Conservation (phyloP, 345 rosid species). For the Eucalyptus marginata region DNA sequence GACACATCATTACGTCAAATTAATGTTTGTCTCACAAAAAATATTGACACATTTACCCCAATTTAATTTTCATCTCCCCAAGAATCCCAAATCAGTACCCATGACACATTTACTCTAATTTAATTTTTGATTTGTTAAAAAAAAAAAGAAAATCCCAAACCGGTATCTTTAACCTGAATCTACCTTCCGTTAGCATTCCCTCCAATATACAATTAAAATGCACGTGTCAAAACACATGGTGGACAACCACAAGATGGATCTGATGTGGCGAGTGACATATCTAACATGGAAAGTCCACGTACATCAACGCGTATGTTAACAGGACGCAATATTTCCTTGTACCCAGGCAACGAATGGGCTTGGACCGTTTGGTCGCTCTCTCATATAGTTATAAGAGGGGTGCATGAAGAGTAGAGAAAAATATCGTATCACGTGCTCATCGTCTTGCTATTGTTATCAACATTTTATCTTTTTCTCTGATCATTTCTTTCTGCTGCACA, state of each 20-base stretch:
- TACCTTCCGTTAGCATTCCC: not conserved
- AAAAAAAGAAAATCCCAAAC: not conserved
- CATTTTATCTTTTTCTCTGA: not conserved
- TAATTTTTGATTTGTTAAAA: not conserved
- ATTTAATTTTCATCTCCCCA: not conserved
- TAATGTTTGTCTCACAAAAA: not conserved
- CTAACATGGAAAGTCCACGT: not conserved
- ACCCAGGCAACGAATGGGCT: not conserved
- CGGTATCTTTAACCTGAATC: not conserved
- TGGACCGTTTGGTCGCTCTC: not conserved
- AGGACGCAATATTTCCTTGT: not conserved
- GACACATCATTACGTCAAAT: no score
- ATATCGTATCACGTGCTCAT: not conserved
- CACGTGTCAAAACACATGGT: not conserved
- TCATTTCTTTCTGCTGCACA: not conserved
- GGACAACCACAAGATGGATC: not conserved
- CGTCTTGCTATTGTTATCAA: not conserved
- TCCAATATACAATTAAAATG: not conserved
- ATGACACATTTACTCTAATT: not conserved
- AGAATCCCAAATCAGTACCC: not conserved
- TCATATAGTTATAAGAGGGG: not conserved
- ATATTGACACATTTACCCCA: not conserved
- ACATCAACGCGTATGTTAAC: not conserved
- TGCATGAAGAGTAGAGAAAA: not conserved
- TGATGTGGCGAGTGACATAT: not conserved